Evolutionary conservation across 805 yeast genomes (phyloP), one percentile per base, ranked within the genome.

Genomic region (Scheffersomyces amazonensis): DNA sequence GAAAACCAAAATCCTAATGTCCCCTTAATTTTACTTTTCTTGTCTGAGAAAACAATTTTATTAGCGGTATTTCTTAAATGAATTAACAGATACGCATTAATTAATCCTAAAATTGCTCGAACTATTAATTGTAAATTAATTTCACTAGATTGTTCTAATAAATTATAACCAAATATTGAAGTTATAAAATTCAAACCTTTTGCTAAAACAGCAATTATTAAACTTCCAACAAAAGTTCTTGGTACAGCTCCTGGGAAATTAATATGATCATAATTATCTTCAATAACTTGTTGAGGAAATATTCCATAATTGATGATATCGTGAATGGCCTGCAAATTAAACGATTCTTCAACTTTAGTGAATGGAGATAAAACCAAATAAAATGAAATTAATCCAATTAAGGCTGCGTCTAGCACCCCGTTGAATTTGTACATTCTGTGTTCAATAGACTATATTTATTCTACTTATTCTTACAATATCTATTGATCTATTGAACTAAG

Each of bases 291-390:
- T 16, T 46, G 40, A 11, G 69, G 64, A 27, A 46, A 53, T 1
- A 64, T 46, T 1, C 96, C 96, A 54, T 78, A 72, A 45, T 75
- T 73, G 35, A 87, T 46, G 31, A 89, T 69, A 52, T 91, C 97
- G 54, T 90, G 89, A 30, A 87, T 69, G 0, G 97, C 97, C 52
- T 91, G 97, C 32, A 87, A 67, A 49, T 83, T 87, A 70, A 91
- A 91, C 20, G 96, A 87, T 58, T 91, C 98, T 57, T 91, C 97
- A 0, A 91, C 96, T 61, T 91, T 91, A 1, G 97, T 83, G 60
- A 66, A 87, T 0, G 96, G 97, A 0, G 96, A 73, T 1, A 76
- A 49, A 9, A 66, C 45, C 43, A 84, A 49, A 54, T 82, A 80
- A 33, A 62, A 60, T 2, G 69, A 56, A 9, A 84, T 69, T 5